phyloP scores from a whole-genome alignment of 164 flowering plant genomes.

The Piper longum region DNA sequence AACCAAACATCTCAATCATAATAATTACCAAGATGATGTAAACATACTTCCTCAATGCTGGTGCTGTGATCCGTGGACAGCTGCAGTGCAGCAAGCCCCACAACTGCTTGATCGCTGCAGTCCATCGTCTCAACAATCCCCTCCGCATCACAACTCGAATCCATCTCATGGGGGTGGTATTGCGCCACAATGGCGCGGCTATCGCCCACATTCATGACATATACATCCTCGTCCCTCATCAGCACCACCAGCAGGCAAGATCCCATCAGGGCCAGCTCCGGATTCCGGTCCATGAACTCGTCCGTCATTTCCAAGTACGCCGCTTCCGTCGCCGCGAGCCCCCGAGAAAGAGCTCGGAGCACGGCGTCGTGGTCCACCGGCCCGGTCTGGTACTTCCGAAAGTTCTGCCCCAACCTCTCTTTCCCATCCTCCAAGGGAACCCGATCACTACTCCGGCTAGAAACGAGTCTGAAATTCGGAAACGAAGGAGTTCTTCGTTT shows the following conservation, averaged over 20 bases:
- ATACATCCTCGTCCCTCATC: slow-evolving; percentile 98
- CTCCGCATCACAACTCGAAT: slow-evolving; percentile 24
- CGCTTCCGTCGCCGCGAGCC: slow-evolving; percentile 62
- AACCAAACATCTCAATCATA: neutral
- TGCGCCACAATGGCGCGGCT: slow-evolving; percentile 96
- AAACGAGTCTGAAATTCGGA: slow-evolving; percentile 69
- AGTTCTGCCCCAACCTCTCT: slow-evolving; percentile 23
- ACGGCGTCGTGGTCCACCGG: slow-evolving; percentile 73
- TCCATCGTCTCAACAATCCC: slow-evolving; percentile 50
- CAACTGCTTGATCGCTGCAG: slow-evolving; percentile 18
- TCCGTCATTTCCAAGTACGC: slow-evolving; percentile 89
- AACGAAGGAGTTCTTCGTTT: slow-evolving; percentile 52
- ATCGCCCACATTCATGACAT: slow-evolving; percentile 97
- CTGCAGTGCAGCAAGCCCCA: slow-evolving; percentile 75
- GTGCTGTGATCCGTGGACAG: slow-evolving; percentile 97
- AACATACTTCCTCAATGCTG: slow-evolving; percentile 91
- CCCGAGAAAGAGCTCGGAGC: slow-evolving; percentile 70
- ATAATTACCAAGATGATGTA: neutral
- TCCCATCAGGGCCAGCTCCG: slow-evolving; percentile 95
- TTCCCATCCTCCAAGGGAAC: slow-evolving; percentile 13
- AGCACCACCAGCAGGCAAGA: slow-evolving; percentile 82
- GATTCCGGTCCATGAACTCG: slow-evolving; percentile 66
- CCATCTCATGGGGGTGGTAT: slow-evolving; percentile 29
- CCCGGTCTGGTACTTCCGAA: slow-evolving; percentile 56
- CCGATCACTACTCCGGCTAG: slow-evolving; percentile 41